Base-by-base conservation (phyloP, 2,329 filamentous ascomycete genomes). In the Acrodontium crateriforme region DNA sequence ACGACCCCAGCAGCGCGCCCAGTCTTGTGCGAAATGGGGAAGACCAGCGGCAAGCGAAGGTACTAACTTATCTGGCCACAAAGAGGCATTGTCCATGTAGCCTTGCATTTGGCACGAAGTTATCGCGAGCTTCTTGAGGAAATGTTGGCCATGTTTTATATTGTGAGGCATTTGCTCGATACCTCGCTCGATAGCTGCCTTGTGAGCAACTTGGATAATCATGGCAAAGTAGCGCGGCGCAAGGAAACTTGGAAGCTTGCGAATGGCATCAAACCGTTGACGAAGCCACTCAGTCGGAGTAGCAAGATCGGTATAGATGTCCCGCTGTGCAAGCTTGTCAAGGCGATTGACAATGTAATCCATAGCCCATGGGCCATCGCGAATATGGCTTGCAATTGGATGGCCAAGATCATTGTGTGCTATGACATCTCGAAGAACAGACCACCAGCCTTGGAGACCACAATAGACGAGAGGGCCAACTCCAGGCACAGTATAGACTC, bases 371-470 rank as follows among this genome's bases (percentile, higher is more conserved):
- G 85, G 74, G 0, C 89, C 89, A 39, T 91, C 71, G 27, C 89
- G 76, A 4, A 98, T 69, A 47, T 98, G 87, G 46, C 94, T 78
- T 54, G 87, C 95, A 8, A 98, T 67, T 0, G 89, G 81, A 50
- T 98, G 89, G 1, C 81, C 89, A 6, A 98, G 69, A 49, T 95
- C 74, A 52, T 98, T 98, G 38, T 89, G 74, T 27, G 67, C 70
- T 42, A 95, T 80, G 36, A 98, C 78, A 32, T 79, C 67, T 43
- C 83, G 77, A 22, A 98, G 60, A 1, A 93, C 63, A 50, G 84
- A 94, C 84, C 87, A 93, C 87, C 89, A 98, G 19, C 91, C 91
- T 53, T 98, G 89, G n/a, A 98, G 66, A 35, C 89, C 89, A 35
- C 87, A 87, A 53, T 95, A 98, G 2, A 94, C 81, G 22, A 94